phyloP scores from a whole-genome alignment of 192 early-diverging fungal genomes.

The Coemansia sp. region DNA sequence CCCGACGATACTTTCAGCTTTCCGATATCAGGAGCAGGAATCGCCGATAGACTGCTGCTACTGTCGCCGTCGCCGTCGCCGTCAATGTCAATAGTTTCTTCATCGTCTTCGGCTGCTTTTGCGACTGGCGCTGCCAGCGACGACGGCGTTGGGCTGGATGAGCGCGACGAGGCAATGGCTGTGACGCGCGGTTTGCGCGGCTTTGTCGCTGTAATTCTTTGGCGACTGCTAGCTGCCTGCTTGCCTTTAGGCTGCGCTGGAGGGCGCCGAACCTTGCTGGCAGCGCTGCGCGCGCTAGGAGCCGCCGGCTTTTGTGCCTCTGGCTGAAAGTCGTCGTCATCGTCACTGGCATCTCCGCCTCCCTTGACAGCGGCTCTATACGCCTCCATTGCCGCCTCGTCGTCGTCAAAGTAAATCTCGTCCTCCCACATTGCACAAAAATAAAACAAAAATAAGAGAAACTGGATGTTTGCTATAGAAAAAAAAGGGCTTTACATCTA shows the following conservation, averaged over 20 bases:
- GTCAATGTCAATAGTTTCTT: conserved; percentile 16
- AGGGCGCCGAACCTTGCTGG: conserved; percentile 8
- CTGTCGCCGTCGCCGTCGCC: conserved; percentile 18
- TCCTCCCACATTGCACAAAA: conserved; percentile 43
- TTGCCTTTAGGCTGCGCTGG: neutral
- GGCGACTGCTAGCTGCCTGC: neutral
- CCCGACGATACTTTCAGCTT: conserved; percentile 26
- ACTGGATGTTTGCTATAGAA: neutral
- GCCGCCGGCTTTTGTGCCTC: neutral
- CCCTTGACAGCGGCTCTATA: conserved; percentile 29
- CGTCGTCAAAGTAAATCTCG: conserved; percentile 50
- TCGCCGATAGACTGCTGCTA: conserved; percentile 11
- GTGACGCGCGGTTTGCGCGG: conserved; percentile 30
- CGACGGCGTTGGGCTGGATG: too few relatives aligned
- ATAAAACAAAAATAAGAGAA: neutral
- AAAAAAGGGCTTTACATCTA: neutral
- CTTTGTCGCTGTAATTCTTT: conserved; percentile 8
- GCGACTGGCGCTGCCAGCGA: neutral
- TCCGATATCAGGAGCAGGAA: conserved; percentile 49
- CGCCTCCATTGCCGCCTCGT: conserved; percentile 53
- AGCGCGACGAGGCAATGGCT: neutral
- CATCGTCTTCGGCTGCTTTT: neutral
- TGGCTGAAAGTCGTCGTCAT: conserved; percentile 46
- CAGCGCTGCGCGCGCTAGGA: conserved; percentile 5
- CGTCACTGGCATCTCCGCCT: conserved; percentile 8